Evolutionary conservation across 2,329 filamentous ascomycete genomes (phyloP), one percentile per base, ranked within the genome.

Genomic region (Alternaria sp.): DNA sequence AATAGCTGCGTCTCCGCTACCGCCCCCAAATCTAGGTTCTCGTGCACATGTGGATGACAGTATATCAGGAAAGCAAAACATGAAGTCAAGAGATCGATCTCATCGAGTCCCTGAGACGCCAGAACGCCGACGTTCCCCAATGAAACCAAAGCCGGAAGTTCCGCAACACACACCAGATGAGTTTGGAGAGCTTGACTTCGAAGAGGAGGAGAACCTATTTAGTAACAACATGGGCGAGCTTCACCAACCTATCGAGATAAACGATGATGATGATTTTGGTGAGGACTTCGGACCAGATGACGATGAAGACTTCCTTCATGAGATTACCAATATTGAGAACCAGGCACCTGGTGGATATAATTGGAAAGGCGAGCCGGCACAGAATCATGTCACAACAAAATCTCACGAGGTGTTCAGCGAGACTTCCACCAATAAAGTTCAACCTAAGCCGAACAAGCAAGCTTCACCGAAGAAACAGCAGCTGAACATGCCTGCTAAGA

Each of bases 251-350:
- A 57, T 65, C 8, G 55, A 62, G 23, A 44, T 63, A 11, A 48
- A 62, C 21, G 66, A 60, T 8, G 56, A 57, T 44, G 60, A 63
- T 23, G 54, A 65, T 13, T 59, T 63, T 26, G 67, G 74, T 2
- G 73, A 72, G 24, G 71, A 73, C 9, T 72, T 72, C 40, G 69
- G 68, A 33, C 61, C 67, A 23, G 66, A 64, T 11, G 67, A 72
- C n/a, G 71, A 77, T 46, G 71, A 75, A 3, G 72, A 75, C 63
- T 72, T 74, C 7, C 60, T 80, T 31, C 74, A 82, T 52, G 67
- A 80, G 40, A 77, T 80, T 9, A 75, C 78, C 39, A 76, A 80
- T 50, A 69, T 81, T 39, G 80, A 82, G 53, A 78, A 78, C 31
- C 63, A 71, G 45, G 75, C 72, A 49, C 62, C 71, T 4, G 58